Percentiles rank a stretch among this genome's conserved stretches.
Evolutionary conservation across 352 stramenopile genomes (phyloP).

Genomic region (Phytophthora quininea): DNA sequence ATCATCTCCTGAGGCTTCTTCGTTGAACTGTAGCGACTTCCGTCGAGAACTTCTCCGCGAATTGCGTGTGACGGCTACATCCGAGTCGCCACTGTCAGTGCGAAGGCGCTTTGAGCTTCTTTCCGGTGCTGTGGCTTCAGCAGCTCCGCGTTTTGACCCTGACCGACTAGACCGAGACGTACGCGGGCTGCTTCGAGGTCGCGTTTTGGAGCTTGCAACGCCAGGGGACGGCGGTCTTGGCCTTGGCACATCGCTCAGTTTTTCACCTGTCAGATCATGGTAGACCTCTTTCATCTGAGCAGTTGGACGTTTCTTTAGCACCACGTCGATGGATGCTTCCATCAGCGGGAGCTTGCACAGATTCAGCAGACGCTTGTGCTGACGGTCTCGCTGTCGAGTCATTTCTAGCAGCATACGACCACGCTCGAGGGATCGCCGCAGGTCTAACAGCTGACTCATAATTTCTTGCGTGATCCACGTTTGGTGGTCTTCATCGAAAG

Average conservation of each 20-base stretch:
- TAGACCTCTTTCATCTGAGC: conserved; percentile 78
- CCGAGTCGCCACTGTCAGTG: conserved; percentile 28
- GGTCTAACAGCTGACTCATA: conserved; percentile 71
- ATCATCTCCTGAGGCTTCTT: conserved; percentile 24
- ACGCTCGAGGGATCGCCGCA: conserved; percentile 79
- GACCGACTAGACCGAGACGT: conserved; percentile 15
- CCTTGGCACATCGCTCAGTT: conserved; percentile 53
- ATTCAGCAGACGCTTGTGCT: conserved; percentile 80
- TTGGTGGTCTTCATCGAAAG: conserved; percentile 73
- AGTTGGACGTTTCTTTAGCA: conserved; percentile 79
- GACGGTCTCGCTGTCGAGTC: conserved; percentile 82
- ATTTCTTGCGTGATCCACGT: conserved; percentile 84
- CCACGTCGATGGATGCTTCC: conserved; percentile 70
- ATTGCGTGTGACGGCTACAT: conserved; percentile 17
- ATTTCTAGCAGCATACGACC: conserved; percentile 88
- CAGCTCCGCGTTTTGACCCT: conserved; percentile 17
- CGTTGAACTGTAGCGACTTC: conserved; percentile 27
- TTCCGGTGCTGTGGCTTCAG: conserved; percentile 18
- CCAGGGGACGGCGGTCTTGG: conserved; percentile 18
- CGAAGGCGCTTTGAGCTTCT: conserved; percentile 36
- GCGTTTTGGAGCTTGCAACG: conserved; percentile 16
- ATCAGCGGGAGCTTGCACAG: conserved; percentile 64
- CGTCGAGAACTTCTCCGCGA: conserved; percentile 22
- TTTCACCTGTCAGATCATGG: conserved; percentile 59
- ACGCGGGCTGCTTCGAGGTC: conserved; percentile 28